phyloP scores from a whole-genome alignment of 31 red algal species.

The Odonthalia washingtoniensis region DNA sequence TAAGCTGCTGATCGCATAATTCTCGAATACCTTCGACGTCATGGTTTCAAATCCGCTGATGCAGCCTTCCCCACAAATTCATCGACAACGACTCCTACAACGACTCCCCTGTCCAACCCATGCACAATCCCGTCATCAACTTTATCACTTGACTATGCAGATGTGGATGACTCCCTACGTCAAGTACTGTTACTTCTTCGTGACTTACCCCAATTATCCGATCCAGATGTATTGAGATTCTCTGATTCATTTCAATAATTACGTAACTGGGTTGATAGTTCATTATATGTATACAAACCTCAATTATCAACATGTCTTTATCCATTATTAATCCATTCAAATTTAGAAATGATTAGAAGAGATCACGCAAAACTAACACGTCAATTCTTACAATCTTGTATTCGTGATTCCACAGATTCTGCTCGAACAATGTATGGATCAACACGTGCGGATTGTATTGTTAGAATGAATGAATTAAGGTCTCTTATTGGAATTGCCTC shows the following conservation, averaged over 20 bases:
- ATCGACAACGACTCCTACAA: not conserved
- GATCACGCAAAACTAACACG: slow-evolving; percentile 63
- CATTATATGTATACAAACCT: slow-evolving; percentile 90
- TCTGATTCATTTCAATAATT: slow-evolving; percentile 75
- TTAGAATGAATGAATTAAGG: slow-evolving; percentile 65
- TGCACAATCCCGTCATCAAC: not conserved
- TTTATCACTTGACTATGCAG: slow-evolving; percentile 48
- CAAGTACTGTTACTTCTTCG: slow-evolving; percentile 62
- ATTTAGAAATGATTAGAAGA: slow-evolving; percentile 83
- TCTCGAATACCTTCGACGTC: slow-evolving; percentile 36
- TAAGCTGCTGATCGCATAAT: slow-evolving; percentile 27
- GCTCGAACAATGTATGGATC: no score
- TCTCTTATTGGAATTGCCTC: slow-evolving; percentile 72
- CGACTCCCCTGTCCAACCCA: no score
- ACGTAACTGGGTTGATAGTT: slow-evolving; percentile 90
- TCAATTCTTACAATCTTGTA: slow-evolving; percentile 59
- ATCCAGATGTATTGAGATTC: slow-evolving; percentile 51
- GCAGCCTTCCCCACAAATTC: not conserved
- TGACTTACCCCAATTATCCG: slow-evolving; percentile 48
- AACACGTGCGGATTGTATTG: slow-evolving; percentile 37
- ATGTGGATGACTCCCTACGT: slow-evolving; percentile 68
- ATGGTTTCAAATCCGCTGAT: slow-evolving; percentile 18
- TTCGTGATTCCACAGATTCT: slow-evolving; percentile 60
- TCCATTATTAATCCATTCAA: slow-evolving; percentile 91
- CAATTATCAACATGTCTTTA: slow-evolving; percentile 87